Evolutionary conservation across 1,139 yeast species (phyloP), one percentile per base, ranked within the genome.

Genomic region (Yamadazyma blattariae): DNA sequence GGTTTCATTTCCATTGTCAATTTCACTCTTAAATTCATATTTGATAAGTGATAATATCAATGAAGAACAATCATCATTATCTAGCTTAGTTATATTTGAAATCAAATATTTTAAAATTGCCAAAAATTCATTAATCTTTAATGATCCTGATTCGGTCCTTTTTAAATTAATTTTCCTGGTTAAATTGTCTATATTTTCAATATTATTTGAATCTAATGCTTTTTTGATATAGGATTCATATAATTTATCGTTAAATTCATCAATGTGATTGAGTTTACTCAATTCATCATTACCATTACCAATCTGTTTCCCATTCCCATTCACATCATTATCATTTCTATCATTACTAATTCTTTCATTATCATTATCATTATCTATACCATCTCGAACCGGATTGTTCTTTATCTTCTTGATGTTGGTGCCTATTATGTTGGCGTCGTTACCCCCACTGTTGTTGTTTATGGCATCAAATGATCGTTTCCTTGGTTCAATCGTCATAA

Each of bases 141-240:
- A 60, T 4, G 47, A 35, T 42, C 63, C 66, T 9, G 46, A 41
- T 3, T 32, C 34, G 4, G 7, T 10, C 16, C 48, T 38, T 3
- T 74, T 71, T 17, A 63, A 45, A 31, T 46, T 51, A 25, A 70
- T 61, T 42, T 67, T 68, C 13, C 66, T 55, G 6, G 72, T 57
- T 22, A 69, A 50, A 7, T 65, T 52, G 36, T 65, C 64, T 14
- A 68, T 54, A 46, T 69, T 74, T 40, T 63, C 60, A 65, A 63
- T 74, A 42, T 82, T 89, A 51, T 83, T 64, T 37, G 83, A 77
- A 35, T 80, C 83, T 46, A 86, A 63, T 25, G 94, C 94, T 38
- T 85, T 74, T 46, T 72, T 74, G 22, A 84, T 79, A 52, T 74
- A 77, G 29, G 84, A 70, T 34, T 71, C 61, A 59, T 80, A 84